Evolutionary conservation across 2,329 filamentous ascomycete genomes (phyloP).

Genomic region (Aspergillus fumigatiaffinis): DNA sequence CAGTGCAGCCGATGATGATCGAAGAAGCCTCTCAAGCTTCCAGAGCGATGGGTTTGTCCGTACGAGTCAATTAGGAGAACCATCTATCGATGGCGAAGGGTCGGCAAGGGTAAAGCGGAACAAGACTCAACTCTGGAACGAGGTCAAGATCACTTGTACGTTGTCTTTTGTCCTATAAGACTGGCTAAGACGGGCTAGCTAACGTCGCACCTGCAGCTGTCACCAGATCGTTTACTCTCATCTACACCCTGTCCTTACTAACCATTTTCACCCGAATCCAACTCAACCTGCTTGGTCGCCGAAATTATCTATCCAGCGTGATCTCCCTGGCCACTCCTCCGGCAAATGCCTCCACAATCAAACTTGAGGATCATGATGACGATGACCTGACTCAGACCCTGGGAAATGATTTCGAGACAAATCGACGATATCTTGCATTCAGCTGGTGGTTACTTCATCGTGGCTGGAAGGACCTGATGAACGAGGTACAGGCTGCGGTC

Average conservation of each 20-base stretch:
- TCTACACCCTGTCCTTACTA: slow-evolving; percentile 86
- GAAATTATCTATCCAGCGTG: slow-evolving; percentile 94
- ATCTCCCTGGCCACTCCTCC: slow-evolving; percentile 80
- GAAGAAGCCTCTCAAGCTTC: slow-evolving; percentile 68
- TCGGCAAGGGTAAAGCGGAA: slow-evolving; percentile 61
- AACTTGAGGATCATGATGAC: slow-evolving; percentile 88
- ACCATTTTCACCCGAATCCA: slow-evolving; percentile 92
- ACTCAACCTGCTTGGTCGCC: slow-evolving; percentile 89
- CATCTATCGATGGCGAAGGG: slow-evolving; percentile 48
- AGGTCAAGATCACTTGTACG: slow-evolving; percentile 88
- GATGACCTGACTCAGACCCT: slow-evolving; percentile 83
- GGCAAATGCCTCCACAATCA: slow-evolving; percentile 70
- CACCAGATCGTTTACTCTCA: slow-evolving; percentile 81
- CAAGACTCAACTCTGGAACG: slow-evolving; percentile 94
- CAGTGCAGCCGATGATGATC: slow-evolving; percentile 78
- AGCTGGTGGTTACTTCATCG: slow-evolving; percentile 97
- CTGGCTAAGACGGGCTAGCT: neutral
- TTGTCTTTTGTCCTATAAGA: neutral
- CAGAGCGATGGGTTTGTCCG: slow-evolving; percentile 81
- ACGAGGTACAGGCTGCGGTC: slow-evolving; percentile 78
- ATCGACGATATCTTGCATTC: slow-evolving; percentile 89
- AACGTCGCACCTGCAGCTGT: slow-evolving; percentile 57
- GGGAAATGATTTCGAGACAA: slow-evolving; percentile 93
- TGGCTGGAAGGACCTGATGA: slow-evolving; percentile 79
- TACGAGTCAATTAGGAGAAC: slow-evolving; percentile 68